Evolutionary conservation across 2,329 filamentous ascomycete genomes (phyloP).

Genomic region (Hymenoscyphus linearis): DNA sequence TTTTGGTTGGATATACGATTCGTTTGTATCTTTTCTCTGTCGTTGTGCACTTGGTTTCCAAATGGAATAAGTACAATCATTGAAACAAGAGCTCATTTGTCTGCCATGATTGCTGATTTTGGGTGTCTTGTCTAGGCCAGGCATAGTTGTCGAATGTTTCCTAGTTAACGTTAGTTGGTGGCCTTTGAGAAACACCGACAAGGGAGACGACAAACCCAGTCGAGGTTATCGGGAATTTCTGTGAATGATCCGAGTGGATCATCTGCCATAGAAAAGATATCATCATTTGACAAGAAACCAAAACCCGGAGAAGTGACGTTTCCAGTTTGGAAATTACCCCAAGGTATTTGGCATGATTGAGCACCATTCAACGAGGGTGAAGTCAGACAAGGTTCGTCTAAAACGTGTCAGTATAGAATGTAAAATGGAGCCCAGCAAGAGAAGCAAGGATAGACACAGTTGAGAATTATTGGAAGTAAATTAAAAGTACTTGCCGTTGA

Average conservation of each 20-base stretch:
- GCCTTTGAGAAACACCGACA: neutral
- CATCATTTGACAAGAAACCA: neutral
- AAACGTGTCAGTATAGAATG: neutral
- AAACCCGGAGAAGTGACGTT: neutral
- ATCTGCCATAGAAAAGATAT: neutral
- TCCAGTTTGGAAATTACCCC: neutral
- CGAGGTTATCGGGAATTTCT: slow-evolving; percentile 19
- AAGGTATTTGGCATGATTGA: neutral
- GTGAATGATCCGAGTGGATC: slow-evolving; percentile 17
- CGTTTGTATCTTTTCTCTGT: neutral
- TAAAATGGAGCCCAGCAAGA: neutral
- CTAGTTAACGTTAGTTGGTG: neutral
- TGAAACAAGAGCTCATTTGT: neutral
- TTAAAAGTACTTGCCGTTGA: neutral
- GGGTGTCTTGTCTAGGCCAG: slow-evolving; percentile 3
- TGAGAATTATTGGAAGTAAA: neutral
- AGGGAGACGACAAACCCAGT: slow-evolving; percentile 17
- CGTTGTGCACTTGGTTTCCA: neutral
- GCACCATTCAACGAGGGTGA: neutral
- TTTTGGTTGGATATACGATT: neutral
- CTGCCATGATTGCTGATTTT: neutral
- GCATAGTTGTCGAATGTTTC: slow-evolving; percentile 8
- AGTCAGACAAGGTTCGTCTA: neutral
- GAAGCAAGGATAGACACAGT: neutral
- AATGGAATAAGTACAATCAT: neutral